These are phyloP conservation scores for Dittrichia graveolens DNA, from an alignment of 129 eudicot species.

Conservation along the genomic window DNA sequence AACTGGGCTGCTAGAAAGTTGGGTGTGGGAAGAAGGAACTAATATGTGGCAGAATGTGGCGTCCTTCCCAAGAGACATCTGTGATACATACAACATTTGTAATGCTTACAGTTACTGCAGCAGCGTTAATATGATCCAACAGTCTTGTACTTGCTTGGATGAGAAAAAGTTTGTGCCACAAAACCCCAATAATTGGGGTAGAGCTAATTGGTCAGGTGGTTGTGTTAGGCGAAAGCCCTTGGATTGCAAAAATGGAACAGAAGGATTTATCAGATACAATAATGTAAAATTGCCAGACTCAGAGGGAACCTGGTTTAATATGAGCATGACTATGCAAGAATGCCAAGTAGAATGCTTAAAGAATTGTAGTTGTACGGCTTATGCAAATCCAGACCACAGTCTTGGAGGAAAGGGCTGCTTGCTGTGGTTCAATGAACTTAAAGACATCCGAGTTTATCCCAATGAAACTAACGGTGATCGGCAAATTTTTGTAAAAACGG, in stretches of 20 bases:
- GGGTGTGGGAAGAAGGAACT: conserved; percentile 31
- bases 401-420: conserved; percentile 13
- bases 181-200: conserved; percentile 40
- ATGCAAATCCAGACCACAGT: conserved; percentile 36
- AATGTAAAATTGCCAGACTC: conserved; percentile 43
- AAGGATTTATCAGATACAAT: conserved; percentile 40
- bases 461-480: conserved; percentile 29
- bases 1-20: conserved; percentile 16
- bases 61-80: conserved; percentile 34
- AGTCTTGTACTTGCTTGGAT: conserved; percentile 34
- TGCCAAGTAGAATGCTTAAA: conserved; percentile 38
- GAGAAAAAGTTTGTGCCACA: conserved; percentile 42
- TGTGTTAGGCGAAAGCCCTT: conserved; percentile 46
- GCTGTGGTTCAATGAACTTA: conserved; percentile 27
- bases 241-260: conserved; percentile 38
- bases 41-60: conserved; percentile 37
- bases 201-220: conserved; percentile 57
- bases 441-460: neutral
- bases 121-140: conserved; percentile 1
- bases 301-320: conserved; percentile 31
- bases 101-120: conserved; percentile 38
- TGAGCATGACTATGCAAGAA: conserved; percentile 38
- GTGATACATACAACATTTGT: conserved; percentile 46
- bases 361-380: conserved; percentile 51
- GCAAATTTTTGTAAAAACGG: conserved; percentile 30